A percentile compares a stretch with the other conserved stretches of the same genome.
phyloP scores from a whole-genome alignment of 2,329 filamentous ascomycete genomes.

The Chlorencoelia australis region DNA sequence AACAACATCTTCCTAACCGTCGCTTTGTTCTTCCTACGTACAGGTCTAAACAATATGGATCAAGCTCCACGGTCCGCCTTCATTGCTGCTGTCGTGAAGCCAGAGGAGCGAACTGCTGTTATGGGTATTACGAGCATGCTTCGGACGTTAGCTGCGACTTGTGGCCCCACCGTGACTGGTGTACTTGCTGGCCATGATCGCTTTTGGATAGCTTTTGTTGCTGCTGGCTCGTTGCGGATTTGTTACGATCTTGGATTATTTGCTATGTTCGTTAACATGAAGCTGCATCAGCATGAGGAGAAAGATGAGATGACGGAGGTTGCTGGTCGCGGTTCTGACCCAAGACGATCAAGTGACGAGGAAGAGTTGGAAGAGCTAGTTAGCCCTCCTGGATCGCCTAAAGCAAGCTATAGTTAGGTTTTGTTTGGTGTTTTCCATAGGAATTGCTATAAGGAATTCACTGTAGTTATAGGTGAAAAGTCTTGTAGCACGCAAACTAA shows the following conservation, averaged over 20 bases:
- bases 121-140: slow-evolving; percentile 61
- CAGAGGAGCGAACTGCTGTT: slow-evolving; percentile 57
- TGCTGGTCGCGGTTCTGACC: too few relatives aligned
- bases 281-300: slow-evolving; percentile 17
- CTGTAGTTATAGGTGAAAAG: too few relatives aligned
- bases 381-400: too few relatives aligned
- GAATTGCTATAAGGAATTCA: too few relatives aligned
- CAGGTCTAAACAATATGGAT: slow-evolving; percentile 58
- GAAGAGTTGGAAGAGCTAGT: too few relatives aligned
- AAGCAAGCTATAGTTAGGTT: too few relatives aligned
- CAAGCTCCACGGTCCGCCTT: slow-evolving; percentile 60
- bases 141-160: slow-evolving; percentile 51
- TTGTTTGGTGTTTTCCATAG: too few relatives aligned
- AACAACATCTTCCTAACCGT: slow-evolving; percentile 49
- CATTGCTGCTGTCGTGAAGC: slow-evolving; percentile 51
- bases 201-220: slow-evolving; percentile 53
- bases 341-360: too few relatives aligned
- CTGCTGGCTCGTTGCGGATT: slow-evolving; percentile 51
- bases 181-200: slow-evolving; percentile 42
- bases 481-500: too few relatives aligned
- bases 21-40: slow-evolving; percentile 47
- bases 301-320: too few relatives aligned
- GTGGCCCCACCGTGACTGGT: slow-evolving; percentile 54
- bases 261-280: slow-evolving; percentile 34
- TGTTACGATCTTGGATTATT: slow-evolving; percentile 48